phyloP scores from a whole-genome alignment of 2,329 filamentous ascomycete species.

The Colletotrichum coccodes region DNA sequence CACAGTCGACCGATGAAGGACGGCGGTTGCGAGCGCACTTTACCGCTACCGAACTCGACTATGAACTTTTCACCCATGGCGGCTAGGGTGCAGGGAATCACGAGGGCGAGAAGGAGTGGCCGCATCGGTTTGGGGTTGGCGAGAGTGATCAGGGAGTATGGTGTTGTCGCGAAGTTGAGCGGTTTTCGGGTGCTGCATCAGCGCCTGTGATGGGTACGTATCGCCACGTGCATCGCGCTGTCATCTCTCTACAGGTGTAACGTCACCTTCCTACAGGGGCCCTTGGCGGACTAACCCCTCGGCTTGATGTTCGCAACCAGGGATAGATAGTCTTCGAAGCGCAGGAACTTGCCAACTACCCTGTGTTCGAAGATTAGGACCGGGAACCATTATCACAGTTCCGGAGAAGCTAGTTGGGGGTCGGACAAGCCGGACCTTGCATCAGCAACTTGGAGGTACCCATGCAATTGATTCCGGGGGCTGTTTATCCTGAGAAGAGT shows the following conservation, averaged over 20 bases:
- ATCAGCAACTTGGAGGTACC: no score
- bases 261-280: constrained; percentile 3
- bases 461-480: no score
- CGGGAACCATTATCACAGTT: no score
- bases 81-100: neutral
- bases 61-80: constrained; percentile 31
- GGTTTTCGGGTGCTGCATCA: neutral
- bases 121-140: neutral
- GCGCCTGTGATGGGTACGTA: neutral
- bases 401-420: no score
- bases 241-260: neutral
- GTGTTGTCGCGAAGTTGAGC: neutral
- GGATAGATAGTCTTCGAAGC: no score
- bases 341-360: no score
- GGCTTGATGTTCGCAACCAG: neutral
- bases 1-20: no score
- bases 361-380: no score
- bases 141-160: neutral
- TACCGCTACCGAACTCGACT: constrained; percentile 27
- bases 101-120: neutral
- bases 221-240: neutral
- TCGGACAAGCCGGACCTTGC: no score
- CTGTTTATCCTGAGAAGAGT: no score
- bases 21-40: constrained; percentile 2
- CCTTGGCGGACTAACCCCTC: neutral